Base-by-base conservation (phyloP, 1,139 yeast species). In the Kodamaea derodonti region DNA sequence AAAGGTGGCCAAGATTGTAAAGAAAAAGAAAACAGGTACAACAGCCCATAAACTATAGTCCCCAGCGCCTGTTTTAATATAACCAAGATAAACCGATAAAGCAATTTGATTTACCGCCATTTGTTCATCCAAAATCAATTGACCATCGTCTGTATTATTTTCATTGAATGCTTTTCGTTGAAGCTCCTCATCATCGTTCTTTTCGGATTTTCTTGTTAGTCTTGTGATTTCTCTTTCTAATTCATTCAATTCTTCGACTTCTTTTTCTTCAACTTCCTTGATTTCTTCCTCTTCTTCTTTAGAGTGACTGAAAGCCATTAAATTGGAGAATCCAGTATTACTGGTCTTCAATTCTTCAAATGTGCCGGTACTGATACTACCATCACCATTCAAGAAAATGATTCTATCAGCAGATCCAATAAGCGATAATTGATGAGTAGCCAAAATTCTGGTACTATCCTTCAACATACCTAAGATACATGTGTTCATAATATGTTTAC, bases 401-500 rank as follows among this genome's bases (percentile, higher is more conserved):
- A 86, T 69, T 41, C 83, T 68, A 51, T 81, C 85, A 10, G 95
- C 95, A 35, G 69, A 59, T 17, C 74, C 76, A 41, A 85, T 72
- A 45, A 85, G 66, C 8, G 88, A 75, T 40, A 86, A 62, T 52
- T 86, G 95, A 58, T 86, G 96, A 0, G 96, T 87, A 1, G 95
- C 95, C 49, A 87, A 65, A 17, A 88, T 55, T 45, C 95, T 70
- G 0, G 96, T 88, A 48, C 75, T 79, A 9, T 64, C 60, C 30
- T 60, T 57, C 47, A 87, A 54, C 32, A 77, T 45, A 0, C 84
- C 90, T 40, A 73, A 43, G 32, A 87, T 59, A 56, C 95, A 85
- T 16, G 75, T 62, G 38, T 80, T 80, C 72, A 86, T 76, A 34
- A 88, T 84, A 49, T 81, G 84, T 45, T 78, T 80, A 29, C 95